These are phyloP conservation scores for Penicillium sp. DNA, from an alignment of 2,329 filamentous ascomycete genomes.

Conservation along the genomic window DNA sequence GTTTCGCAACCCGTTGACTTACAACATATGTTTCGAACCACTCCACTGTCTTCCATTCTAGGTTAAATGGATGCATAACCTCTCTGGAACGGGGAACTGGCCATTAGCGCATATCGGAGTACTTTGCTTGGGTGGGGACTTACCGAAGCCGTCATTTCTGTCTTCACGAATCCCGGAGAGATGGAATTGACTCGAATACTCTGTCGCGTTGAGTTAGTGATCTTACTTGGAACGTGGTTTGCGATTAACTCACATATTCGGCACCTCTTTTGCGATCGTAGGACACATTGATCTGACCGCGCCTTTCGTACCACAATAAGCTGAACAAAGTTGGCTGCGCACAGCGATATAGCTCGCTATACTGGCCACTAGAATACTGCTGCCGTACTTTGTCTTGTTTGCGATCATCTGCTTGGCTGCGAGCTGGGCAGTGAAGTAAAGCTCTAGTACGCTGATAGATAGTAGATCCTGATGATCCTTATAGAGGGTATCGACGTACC, in stretches of 20 bases:
- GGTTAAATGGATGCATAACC: slow-evolving; percentile 46
- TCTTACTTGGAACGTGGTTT: fast-evolving
- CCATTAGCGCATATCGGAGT: too few species aligned
- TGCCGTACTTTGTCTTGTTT: slow-evolving; percentile 51
- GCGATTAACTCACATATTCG: slow-evolving; percentile 30
- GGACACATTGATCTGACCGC: slow-evolving; percentile 49
- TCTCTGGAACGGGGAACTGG: slow-evolving; percentile 36
- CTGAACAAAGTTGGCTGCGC: slow-evolving; percentile 48
- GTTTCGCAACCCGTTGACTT: slow-evolving; percentile 48
- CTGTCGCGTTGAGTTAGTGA: slow-evolving; percentile 16
- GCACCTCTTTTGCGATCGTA: slow-evolving; percentile 48
- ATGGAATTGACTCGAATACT: slow-evolving; percentile 46
- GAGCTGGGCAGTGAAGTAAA: slow-evolving; percentile 49
- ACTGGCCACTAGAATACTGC: slow-evolving; percentile 54
- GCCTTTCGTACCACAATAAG: slow-evolving; percentile 50
- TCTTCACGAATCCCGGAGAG: slow-evolving; percentile 42
- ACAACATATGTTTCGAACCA: slow-evolving; percentile 55
- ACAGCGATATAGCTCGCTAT: slow-evolving; percentile 55
- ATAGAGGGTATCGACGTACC: too few species aligned
- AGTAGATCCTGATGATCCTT: slow-evolving; percentile 44
- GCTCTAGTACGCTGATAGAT: slow-evolving; percentile 46
- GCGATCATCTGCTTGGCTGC: slow-evolving; percentile 53
- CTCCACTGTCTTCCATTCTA: slow-evolving; percentile 46
- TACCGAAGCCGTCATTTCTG: slow-evolving; percentile 36
- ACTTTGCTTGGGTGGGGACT: too few species aligned